Conservation (phyloP, 73 alveolate species). For the Blepharisma japonicum region DNA sequence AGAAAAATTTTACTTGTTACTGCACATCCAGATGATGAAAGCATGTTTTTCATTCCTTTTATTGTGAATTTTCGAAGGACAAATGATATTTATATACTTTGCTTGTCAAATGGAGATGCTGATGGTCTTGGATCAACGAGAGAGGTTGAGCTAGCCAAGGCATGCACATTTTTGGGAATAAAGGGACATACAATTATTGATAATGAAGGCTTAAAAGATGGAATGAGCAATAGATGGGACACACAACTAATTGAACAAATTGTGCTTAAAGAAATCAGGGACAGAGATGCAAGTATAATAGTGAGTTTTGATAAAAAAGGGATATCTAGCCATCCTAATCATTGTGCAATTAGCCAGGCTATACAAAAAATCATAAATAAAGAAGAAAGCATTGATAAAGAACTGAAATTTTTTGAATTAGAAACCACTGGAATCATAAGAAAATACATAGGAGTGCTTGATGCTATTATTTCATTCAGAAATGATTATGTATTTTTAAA, state of each 20-base stretch:
- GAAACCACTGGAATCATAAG: slow-evolving; percentile 59
- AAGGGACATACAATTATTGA: slow-evolving; percentile 44
- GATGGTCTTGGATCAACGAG: slow-evolving; percentile 76
- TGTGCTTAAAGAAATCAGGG: slow-evolving; percentile 36
- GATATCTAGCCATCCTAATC: slow-evolving; percentile 91
- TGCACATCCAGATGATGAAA: slow-evolving; percentile 98
- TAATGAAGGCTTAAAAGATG: slow-evolving; percentile 74
- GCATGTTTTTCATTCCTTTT: slow-evolving; percentile 71
- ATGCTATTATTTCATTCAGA: slow-evolving; percentile 45
- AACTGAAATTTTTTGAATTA: slow-evolving; percentile 44
- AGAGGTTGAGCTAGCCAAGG: slow-evolving; percentile 66
- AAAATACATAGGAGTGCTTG: slow-evolving; percentile 73
- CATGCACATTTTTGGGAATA: slow-evolving; percentile 49
- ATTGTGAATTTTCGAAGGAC: slow-evolving; percentile 6
- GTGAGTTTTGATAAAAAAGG: slow-evolving; percentile 92
- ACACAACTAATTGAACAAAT: slow-evolving; percentile 52
- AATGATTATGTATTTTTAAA: slow-evolving; percentile 40
- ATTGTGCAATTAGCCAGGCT: slow-evolving; percentile 73
- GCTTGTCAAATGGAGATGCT: slow-evolving; percentile 80
- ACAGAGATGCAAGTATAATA: slow-evolving; percentile 62
- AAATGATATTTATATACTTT: slow-evolving; percentile 54
- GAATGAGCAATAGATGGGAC: slow-evolving; percentile 66
- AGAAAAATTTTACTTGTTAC: slow-evolving; percentile 73
- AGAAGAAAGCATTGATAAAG: neutral
- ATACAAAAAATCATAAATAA: slow-evolving; percentile 11